Evolutionary conservation across 495 filamentous ascomycete genomes (phyloP).

Genomic region (Chlorociboria aeruginascens): DNA sequence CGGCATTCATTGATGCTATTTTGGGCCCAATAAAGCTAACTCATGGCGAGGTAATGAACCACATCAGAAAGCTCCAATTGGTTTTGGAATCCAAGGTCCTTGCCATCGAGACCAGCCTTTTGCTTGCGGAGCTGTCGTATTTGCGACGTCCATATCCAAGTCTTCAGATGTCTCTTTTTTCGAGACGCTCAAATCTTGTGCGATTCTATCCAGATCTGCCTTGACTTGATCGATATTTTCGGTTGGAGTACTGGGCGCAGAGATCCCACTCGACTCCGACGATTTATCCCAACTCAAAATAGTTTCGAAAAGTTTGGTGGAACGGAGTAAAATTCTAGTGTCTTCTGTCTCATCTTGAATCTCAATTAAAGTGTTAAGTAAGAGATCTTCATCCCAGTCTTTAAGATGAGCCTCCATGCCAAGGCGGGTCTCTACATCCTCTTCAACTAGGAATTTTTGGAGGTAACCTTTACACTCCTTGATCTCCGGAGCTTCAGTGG

Average conservation of each 20-base stretch:
- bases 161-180: constrained; percentile 3
- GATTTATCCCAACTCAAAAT: not conserved
- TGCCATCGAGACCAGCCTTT: constrained; percentile 39
- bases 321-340: constrained; percentile 22
- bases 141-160: not conserved
- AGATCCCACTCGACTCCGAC: constrained; percentile 16
- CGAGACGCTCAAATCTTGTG: constrained; percentile 1
- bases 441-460: constrained; percentile 5
- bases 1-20: too few species aligned
- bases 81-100: constrained; percentile 46
- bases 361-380: constrained; percentile 18
- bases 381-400: constrained; percentile 7
- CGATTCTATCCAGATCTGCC: constrained; percentile 9
- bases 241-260: not conserved
- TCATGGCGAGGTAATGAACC: too few species aligned
- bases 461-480: constrained; percentile 9
- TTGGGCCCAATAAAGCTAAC: too few species aligned
- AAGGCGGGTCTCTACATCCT: constrained; percentile 12
- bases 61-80: constrained; percentile 31
- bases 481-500: not conserved
- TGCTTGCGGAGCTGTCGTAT: constrained; percentile 7
- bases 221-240: constrained; percentile 14
- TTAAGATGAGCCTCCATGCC: constrained; percentile 16
- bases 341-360: constrained; percentile 25
- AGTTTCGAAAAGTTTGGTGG: constrained; percentile 19